Percentiles rank a stretch among this genome's conserved stretches.
These are phyloP conservation scores for Drosera spatulata DNA, from an alignment of 179 eudicot species.

Conservation along the genomic window DNA sequence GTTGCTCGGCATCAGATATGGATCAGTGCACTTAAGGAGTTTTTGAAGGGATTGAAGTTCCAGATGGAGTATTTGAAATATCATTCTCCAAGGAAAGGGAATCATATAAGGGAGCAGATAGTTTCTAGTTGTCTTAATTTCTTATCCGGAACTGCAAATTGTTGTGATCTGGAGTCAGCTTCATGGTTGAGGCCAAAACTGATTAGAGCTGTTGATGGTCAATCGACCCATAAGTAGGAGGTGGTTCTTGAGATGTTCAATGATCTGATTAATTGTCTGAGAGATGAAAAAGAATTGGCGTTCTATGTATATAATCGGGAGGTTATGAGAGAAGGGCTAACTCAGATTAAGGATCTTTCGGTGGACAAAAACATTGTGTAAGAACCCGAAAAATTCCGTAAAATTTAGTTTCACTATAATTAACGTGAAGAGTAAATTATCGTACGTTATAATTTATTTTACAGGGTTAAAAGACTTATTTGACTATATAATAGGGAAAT, in stretches of 20 bases:
- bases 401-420: too few relatives aligned
- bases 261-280: conserved; percentile 52
- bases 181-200: conserved; percentile 85
- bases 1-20: conserved; percentile 69
- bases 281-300: conserved; percentile 29
- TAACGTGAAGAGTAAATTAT: too few relatives aligned
- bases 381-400: too few relatives aligned
- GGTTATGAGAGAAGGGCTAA: conserved; percentile 80
- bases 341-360: conserved; percentile 60
- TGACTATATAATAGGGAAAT: too few relatives aligned
- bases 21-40: conserved; percentile 48
- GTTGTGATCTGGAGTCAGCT: conserved; percentile 45
- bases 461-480: too few relatives aligned
- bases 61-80: conserved; percentile 30
- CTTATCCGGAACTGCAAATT: conserved; percentile 36
- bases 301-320: conserved; percentile 54
- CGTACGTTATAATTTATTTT: too few relatives aligned
- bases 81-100: conserved; percentile 24
- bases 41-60: conserved; percentile 38
- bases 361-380: conserved; percentile 59
- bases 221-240: conserved; percentile 50
- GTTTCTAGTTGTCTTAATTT: conserved; percentile 55
- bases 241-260: conserved; percentile 66
- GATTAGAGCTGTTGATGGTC: conserved; percentile 17
- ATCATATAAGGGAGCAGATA: conserved; percentile 47